Base-by-base conservation (phyloP, 2,329 filamentous ascomycete species). In the Aaosphaeria arxii region DNA sequence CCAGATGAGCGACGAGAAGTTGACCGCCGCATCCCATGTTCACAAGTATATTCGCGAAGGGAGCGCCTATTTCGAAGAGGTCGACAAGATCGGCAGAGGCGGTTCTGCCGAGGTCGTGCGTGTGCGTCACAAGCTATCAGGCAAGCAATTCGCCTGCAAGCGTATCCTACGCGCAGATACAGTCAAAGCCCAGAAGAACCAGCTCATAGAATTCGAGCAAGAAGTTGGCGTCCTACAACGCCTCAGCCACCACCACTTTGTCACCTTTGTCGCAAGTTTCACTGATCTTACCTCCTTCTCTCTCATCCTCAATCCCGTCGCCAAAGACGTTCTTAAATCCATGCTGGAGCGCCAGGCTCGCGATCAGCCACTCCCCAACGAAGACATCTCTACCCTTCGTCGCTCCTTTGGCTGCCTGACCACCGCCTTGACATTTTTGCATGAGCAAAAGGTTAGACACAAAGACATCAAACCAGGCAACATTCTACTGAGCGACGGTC, bases 391-490 rank as follows among this genome's bases (percentile, higher is more conserved):
- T 11, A 32, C 30, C 17, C 24, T 43, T 17, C 36, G 44, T 24
- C 44, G 35, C 13, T 17, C 40, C 11, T 49, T 49, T 31, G 38
- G 35, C 9, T 49, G 47, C 31, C 24, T 49, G 28, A 24, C 47
- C 5, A 42, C 13, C n/a, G 47, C 35, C 4, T 24, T 49, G 11
- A 13, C 29, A 5, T 49, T n/a, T 30, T 28, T 48, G 5, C 51
- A 53, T 41, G 32, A 45, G 28, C 30, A 51, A 39, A 24, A n/a
- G 11, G 40, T 50, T 17, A 47, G 55, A 11, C 62, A 66, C 42
- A 61, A 58, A 44, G 63, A 64, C 45, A 62, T 65, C 45, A 64
- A 64, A 40, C 63, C 63, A 7, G 44, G 42, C 5, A 66, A 65
- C 32, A 62, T 65, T 31, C 48, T 65, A 3, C 41, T 63, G 29